phyloP scores from a whole-genome alignment of 2,329 filamentous ascomycete species.

The Metarhizium rileyi region DNA sequence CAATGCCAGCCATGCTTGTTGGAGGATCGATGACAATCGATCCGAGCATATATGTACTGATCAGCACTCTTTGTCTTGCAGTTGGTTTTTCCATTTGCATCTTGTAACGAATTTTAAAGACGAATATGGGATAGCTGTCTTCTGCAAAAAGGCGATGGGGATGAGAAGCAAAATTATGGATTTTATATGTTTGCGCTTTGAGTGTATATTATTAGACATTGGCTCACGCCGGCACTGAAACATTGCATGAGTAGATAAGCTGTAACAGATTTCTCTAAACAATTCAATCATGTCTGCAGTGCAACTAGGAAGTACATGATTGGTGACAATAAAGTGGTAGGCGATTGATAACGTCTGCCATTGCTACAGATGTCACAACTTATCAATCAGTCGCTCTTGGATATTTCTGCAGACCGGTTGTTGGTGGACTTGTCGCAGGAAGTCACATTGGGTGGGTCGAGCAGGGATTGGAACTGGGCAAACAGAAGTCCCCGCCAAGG shows the following conservation, averaged over 20 bases:
- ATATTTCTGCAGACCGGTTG: too few relatives aligned
- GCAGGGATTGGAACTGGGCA: neutral
- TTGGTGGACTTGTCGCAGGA: neutral
- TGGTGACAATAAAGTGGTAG: neutral
- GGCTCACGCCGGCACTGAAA: slow-evolving; percentile 4
- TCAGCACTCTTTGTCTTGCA: neutral
- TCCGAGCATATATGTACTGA: neutral
- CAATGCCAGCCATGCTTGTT: slow-evolving; percentile 1
- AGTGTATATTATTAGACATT: slow-evolving; percentile 7
- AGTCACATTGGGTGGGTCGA: neutral
- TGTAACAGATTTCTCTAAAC: slow-evolving; percentile 4
- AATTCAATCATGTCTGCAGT: neutral
- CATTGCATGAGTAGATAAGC: slow-evolving; percentile 5
- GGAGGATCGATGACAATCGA: neutral
- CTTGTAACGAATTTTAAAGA: neutral
- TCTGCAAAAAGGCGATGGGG: neutral
- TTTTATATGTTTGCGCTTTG: slow-evolving; percentile 9
- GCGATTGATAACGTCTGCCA: too few relatives aligned
- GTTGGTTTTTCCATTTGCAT: neutral
- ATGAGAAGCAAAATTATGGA: slow-evolving; percentile 1
- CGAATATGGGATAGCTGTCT: neutral
- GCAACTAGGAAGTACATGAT: neutral
- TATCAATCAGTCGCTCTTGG: too few relatives aligned
- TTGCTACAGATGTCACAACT: too few relatives aligned
- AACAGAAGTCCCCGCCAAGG: slow-evolving; percentile 7